Base-by-base conservation (phyloP, 768 basidiomycete genomes). In the Tephrocybe rancida region DNA sequence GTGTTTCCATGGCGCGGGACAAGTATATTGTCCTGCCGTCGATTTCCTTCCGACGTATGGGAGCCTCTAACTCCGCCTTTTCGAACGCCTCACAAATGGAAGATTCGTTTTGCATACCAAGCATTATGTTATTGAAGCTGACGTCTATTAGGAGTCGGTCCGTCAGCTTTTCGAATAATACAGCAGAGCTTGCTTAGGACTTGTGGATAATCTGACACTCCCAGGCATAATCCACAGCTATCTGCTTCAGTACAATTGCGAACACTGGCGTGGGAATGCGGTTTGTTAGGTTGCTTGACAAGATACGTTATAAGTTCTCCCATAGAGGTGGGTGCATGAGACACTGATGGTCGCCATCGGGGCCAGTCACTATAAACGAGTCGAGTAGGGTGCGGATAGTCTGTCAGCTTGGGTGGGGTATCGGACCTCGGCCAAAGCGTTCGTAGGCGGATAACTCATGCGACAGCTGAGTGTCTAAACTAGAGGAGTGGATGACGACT, bases 161-260 rank as follows among this genome's bases (percentile, higher is more conserved):
- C n/a, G 26, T 3, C 19, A 5, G n/a, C 6, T 25, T 16, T 14
- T 21, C 58, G 25, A 30, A 7, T 22, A 24, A 5, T 3, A 16
- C 14, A 37, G 21, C 16, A 21, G 9, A 29, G 26, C 26, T 44
- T 0, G 19, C 58, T 41, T 21, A 57, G 60, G 62, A 13, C 41
- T 56, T 57, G 34, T 65, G 62, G 18, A 65, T 50, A 22, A 61
- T 45, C n/a, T 52, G 5, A 13, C 55, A 54, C 37, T 62, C 48
- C 29, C 44, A 18, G 21, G 58, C 24, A 34, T 50, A 65, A 41
- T 59, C 55, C 19, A 65, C 46, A 37, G 46, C 54, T 3, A 61
- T 46, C 16, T 45, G 45, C 26, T 16, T 26, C 4, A 58, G 46
- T 3, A 44, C n/a, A 19, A 10, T 11, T 32, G 26, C 22, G 30